phyloP scores from a whole-genome alignment of 129 eudicot species.

The Helichrysum umbraculigerum region DNA sequence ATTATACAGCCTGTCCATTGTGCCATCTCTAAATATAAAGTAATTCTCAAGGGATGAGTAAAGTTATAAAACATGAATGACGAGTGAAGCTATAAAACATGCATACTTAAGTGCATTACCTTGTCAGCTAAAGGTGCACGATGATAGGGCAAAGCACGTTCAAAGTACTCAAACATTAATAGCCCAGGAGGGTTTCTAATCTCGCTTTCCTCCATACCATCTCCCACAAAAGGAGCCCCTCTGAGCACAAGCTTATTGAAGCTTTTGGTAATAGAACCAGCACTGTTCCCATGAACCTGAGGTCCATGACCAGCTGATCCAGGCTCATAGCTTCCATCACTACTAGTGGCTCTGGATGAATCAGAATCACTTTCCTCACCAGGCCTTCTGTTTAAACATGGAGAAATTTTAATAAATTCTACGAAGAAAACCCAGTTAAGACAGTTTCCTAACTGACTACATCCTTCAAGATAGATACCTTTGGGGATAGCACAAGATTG shows the following conservation, averaged over 20 bases:
- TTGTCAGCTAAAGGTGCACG: constrained; percentile 94
- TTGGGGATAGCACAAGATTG: neutral
- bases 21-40: neutral
- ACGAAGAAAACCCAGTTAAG: neutral
- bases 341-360: constrained; percentile 73
- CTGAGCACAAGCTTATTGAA: constrained; percentile 35
- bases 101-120: constrained; percentile 40
- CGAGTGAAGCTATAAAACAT: neutral
- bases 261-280: constrained; percentile 34
- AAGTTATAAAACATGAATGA: no score
- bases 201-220: constrained; percentile 55
- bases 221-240: constrained; percentile 34
- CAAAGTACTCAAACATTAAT: constrained; percentile 72
- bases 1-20: no score
- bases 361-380: constrained; percentile 88
- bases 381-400: constrained; percentile 47
- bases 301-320: constrained; percentile 16
- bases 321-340: constrained; percentile 62
- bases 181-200: constrained; percentile 70
- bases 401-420: neutral
- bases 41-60: neutral
- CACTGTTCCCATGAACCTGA: constrained; percentile 36
- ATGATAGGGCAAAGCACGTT: constrained; percentile 65
- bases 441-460: constrained; percentile 3
- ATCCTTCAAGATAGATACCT: neutral